Conservation (phyloP, 2,329 filamentous ascomycete species). For the Drechslerella dactyloides region DNA sequence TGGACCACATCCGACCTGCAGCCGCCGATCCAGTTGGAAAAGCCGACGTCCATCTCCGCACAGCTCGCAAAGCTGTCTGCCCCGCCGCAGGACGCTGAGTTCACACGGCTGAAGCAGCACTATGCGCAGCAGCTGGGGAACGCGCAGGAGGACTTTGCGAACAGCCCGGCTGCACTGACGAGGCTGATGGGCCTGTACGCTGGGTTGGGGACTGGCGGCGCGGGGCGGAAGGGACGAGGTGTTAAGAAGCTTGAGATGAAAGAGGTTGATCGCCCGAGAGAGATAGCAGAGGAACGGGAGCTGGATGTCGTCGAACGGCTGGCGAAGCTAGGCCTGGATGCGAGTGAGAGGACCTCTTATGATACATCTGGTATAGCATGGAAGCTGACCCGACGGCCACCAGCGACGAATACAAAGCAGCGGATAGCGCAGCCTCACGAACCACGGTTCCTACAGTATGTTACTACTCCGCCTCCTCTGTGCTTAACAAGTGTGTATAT, state of each 20-base stretch:
- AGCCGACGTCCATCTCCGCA: slow-evolving; percentile 80
- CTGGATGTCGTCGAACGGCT: slow-evolving; percentile 52
- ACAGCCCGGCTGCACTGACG: slow-evolving; percentile 54
- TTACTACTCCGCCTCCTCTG: not conserved
- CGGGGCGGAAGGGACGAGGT: slow-evolving; percentile 31
- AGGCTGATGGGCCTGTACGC: slow-evolving; percentile 56
- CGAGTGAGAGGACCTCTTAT: slow-evolving; percentile 46
- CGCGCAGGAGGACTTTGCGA: slow-evolving; percentile 53
- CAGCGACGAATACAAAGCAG: slow-evolving; percentile 51
- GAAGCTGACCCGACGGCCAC: not conserved
- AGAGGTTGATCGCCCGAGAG: slow-evolving; percentile 52
- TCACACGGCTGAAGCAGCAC: slow-evolving; percentile 53
- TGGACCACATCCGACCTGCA: slow-evolving; percentile 91
- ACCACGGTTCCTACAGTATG: slow-evolving; percentile 52
- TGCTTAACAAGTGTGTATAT: not conserved
- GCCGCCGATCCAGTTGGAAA: slow-evolving; percentile 76
- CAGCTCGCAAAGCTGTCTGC: slow-evolving; percentile 66
- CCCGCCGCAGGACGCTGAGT: slow-evolving; percentile 50
- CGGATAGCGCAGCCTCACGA: slow-evolving; percentile 52
- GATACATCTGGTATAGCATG: not conserved
- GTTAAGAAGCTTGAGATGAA: slow-evolving; percentile 54
- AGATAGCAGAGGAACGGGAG: slow-evolving; percentile 52
- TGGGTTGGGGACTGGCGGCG: slow-evolving; percentile 28
- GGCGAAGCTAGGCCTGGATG: slow-evolving; percentile 51
- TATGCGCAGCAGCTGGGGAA: slow-evolving; percentile 54